Evolutionary conservation across 2,329 filamentous ascomycete species (phyloP), one percentile per base, ranked within the genome.

Genomic region (Paracorniculantispora psalliotae): DNA sequence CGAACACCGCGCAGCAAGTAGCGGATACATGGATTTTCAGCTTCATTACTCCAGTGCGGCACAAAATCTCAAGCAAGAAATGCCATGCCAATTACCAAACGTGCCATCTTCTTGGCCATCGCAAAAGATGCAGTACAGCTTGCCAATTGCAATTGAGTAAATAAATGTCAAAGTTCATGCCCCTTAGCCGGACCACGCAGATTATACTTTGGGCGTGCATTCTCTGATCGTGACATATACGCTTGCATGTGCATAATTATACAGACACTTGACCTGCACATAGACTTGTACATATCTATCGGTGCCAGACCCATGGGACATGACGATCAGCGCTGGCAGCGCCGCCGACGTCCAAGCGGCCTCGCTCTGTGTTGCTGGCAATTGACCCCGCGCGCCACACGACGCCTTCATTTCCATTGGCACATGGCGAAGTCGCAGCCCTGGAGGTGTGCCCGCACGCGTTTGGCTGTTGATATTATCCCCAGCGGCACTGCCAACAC

Each of bases 401-500:
- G 49, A 59, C 48, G 51, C 50, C 50, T 50, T 59, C 47, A 35
- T 58, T 47, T 41, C 43, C 25, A 50, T 47, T 12, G 54, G 35
- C 54, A 56, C 53, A 57, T 43, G 54, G 54, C 33, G 35, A 50
- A 57, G 54, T 57, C 9, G 54, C 35, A 57, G 46, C 46, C 46
- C 44, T 33, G 47, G 28, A 48, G 49, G 35, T 26, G 50, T 41
- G 43, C 43, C 57, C 43, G 37, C 37, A 39, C 52, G 4, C 21
- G 43, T 56, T 56, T 44, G 35, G 44, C 51, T 50, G 46, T 54
- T 54, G 44, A 41, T 49, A 48, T 59, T 25, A 59, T 58, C 51
- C 26, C 30, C 59, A 57, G 35, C 59, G 47, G 52, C 52, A 49
- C 55, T 61, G 59, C 59, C 59, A 61, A 44, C 59, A 53, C 59